phyloP scores from a whole-genome alignment of 305 asterid species.

The Caryopteris hybrid region DNA sequence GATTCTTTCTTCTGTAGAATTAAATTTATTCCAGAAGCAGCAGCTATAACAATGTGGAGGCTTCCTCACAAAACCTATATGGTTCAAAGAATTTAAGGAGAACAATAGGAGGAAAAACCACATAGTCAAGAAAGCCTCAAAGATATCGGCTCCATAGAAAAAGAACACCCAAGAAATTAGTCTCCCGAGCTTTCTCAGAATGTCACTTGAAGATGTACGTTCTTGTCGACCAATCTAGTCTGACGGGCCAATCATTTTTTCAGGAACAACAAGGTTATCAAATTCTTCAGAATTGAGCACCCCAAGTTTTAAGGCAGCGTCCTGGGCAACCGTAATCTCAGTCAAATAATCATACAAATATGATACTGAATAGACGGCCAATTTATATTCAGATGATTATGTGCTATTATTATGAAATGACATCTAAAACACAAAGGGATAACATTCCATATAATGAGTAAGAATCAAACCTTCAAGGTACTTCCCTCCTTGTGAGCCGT shows the following conservation, averaged over 20 bases:
- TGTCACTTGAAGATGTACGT: not conserved
- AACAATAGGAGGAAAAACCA: not conserved
- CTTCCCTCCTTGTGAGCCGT: constrained; percentile 95
- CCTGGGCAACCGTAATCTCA: constrained; percentile 40
- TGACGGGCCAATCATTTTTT: constrained; percentile 82
- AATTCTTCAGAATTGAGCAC: constrained; percentile 74
- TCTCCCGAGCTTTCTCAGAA: not conserved
- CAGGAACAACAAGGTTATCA: constrained; percentile 76
- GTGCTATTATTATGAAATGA: not conserved
- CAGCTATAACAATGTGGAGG: constrained; percentile 27
- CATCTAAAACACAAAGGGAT: not conserved
- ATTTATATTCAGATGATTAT: not conserved
- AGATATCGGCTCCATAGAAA: not conserved
- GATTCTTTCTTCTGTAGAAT: not conserved
- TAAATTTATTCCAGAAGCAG: not conserved
- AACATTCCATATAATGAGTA: not conserved
- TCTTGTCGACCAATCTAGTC: constrained; percentile 20
- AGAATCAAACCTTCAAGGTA: constrained; percentile 64
- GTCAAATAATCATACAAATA: constrained; percentile 6
- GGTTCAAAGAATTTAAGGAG: not conserved
- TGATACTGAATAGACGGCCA: not conserved
- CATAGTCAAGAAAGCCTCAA: constrained; percentile 12
- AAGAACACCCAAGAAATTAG: not conserved
- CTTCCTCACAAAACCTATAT: constrained; percentile 12
- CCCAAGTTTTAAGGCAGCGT: constrained; percentile 74